A percentile compares a stretch with the other conserved stretches of the same genome.
phyloP scores from a whole-genome alignment of 2,329 filamentous ascomycete species.

The Eurotiales sp. region DNA sequence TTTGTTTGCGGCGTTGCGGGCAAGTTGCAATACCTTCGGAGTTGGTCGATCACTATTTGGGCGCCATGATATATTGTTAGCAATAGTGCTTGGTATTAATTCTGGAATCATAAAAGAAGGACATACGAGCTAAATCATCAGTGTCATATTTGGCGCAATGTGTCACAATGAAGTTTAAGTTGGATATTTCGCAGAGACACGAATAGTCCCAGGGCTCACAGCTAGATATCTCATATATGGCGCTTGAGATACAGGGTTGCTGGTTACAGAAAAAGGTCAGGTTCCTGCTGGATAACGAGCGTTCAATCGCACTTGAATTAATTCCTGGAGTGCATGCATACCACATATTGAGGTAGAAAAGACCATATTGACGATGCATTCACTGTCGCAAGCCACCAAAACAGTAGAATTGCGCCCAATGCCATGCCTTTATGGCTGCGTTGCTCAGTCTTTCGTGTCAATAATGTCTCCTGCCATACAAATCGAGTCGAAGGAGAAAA shows the following conservation, averaged over 20 bases:
- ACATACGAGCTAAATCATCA: not conserved
- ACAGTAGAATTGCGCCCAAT: not conserved
- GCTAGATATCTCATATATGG: not conserved
- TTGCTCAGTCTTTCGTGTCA: not conserved
- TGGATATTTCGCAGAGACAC: not conserved
- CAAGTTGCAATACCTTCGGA: not conserved
- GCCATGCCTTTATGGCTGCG: not conserved
- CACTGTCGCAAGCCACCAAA: not conserved
- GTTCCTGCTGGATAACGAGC: not conserved
- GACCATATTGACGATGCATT: not conserved
- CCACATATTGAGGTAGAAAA: not conserved
- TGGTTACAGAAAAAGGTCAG: not conserved
- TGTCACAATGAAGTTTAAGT: not conserved
- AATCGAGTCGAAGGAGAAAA: too few species aligned
- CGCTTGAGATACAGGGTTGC: not conserved
- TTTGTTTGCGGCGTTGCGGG: not conserved
- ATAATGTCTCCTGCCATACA: too few species aligned
- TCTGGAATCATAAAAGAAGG: not conserved
- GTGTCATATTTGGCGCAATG: not conserved
- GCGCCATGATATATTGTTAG: not conserved
- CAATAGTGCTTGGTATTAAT: not conserved
- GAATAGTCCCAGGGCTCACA: not conserved
- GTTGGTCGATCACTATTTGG: not conserved
- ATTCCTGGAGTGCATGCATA: not conserved
- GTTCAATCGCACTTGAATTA: too few species aligned